phyloP scores from a whole-genome alignment of 2,329 filamentous ascomycete genomes.

The Leptographium flavum region DNA sequence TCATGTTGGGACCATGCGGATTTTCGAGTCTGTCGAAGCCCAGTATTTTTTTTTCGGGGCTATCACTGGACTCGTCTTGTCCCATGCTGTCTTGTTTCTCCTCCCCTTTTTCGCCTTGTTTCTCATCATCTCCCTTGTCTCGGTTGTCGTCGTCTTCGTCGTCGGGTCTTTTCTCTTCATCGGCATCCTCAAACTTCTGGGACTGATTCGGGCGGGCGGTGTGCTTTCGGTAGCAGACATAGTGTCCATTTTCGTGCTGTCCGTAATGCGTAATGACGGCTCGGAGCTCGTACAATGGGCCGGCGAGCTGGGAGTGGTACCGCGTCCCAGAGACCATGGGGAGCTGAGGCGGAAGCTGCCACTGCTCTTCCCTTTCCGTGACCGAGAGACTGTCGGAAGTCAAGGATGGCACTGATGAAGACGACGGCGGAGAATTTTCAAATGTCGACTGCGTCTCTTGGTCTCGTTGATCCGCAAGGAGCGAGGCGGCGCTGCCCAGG shows the following conservation, averaged over 20 bases:
- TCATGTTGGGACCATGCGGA: conserved; percentile 12
- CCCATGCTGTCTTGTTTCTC: no score
- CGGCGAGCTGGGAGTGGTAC: conserved; percentile 34
- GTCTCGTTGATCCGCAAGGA: conserved; percentile 8
- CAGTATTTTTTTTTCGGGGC: no score
- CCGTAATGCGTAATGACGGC: conserved; percentile 84
- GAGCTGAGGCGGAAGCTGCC: conserved; percentile 51
- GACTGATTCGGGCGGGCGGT: conserved; percentile 20
- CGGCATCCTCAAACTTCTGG: conserved; percentile 10
- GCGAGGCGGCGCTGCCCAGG: conserved; percentile 42
- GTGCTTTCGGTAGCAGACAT: conserved; percentile 77
- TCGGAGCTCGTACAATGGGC: conserved; percentile 59
- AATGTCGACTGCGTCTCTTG: background rate
- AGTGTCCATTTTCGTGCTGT: conserved; percentile 88
- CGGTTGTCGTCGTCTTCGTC: background rate
- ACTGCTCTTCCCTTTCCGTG: conserved; percentile 40
- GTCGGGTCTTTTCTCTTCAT: conserved; percentile 7
- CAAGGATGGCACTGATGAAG: background rate
- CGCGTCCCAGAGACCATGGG: conserved; percentile 58
- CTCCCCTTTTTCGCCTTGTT: no score
- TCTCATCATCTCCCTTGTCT: background rate
- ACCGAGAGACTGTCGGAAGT: background rate
- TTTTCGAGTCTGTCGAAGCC: no score
- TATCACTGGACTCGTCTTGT: background rate
- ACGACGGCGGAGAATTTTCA: background rate